Evolutionary conservation across 1,284 basidiomycete genomes (phyloP).

Genomic region (Macrocystidia cucumis): DNA sequence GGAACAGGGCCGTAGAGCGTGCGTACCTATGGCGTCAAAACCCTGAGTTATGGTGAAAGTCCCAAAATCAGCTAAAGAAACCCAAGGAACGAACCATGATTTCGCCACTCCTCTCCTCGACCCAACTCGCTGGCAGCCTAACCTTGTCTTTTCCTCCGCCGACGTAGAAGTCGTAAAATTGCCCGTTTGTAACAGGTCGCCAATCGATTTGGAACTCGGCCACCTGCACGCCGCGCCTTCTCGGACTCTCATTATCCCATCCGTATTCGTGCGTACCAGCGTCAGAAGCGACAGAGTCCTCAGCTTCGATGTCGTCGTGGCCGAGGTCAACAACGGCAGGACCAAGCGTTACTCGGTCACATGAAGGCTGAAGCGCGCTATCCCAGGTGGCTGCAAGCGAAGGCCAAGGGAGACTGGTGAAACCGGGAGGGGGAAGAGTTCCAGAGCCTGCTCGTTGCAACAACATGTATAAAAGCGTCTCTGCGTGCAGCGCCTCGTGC

Average conservation of each 20-base stretch:
- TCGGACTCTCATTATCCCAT: slow-evolving; percentile 95
- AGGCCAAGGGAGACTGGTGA: slow-evolving; percentile 71
- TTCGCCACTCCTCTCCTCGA: slow-evolving; percentile 40
- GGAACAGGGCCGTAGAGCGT: slow-evolving; percentile 84
- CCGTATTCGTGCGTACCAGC: slow-evolving; percentile 71
- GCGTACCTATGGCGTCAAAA: slow-evolving; percentile 45
- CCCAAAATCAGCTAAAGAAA: not conserved
- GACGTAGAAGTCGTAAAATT: slow-evolving; percentile 58
- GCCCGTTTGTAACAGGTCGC: slow-evolving; percentile 81
- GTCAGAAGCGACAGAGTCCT: slow-evolving; percentile 44
- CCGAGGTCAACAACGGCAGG: slow-evolving; percentile 64
- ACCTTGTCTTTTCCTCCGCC: slow-evolving; percentile 30
- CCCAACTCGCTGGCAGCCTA: slow-evolving; percentile 63
- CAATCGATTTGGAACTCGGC: slow-evolving; percentile 70
- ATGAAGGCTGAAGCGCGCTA: slow-evolving; percentile 30
- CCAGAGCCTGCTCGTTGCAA: slow-evolving; percentile 72
- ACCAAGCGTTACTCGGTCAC: slow-evolving; percentile 47
- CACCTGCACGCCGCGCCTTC: slow-evolving; percentile 47
- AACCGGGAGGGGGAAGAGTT: slow-evolving; percentile 74
- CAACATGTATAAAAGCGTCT: slow-evolving; percentile 95
- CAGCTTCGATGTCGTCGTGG: slow-evolving; percentile 76
- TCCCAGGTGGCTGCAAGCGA: slow-evolving; percentile 66
- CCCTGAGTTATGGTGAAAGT: too few relatives aligned
- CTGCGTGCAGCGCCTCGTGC: slow-evolving; percentile 82
- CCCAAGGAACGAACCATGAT: slow-evolving; percentile 31